Evolutionary conservation across 306 rosid genomes (phyloP).

Genomic region (Carpinus fangiana): DNA sequence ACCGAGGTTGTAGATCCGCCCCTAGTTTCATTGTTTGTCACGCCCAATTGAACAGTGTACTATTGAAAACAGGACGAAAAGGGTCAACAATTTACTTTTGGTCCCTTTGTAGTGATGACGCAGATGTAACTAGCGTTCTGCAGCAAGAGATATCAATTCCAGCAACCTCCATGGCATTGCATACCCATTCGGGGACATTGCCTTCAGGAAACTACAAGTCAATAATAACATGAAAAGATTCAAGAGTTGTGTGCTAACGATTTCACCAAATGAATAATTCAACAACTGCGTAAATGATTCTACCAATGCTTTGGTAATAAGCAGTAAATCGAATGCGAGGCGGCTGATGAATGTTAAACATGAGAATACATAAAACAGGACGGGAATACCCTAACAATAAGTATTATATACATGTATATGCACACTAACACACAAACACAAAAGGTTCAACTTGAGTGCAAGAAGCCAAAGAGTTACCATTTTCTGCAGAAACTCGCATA

Average conservation of each 20-base stretch:
- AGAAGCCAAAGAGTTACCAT: conserved; percentile 54
- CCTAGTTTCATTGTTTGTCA: no score
- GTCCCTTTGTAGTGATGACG: no score
- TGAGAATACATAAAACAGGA: background rate
- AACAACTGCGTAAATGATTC: background rate
- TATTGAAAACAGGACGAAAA: no score
- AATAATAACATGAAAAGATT: conserved; percentile 6
- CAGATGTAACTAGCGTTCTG: background rate
- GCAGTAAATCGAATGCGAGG: background rate
- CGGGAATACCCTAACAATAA: background rate
- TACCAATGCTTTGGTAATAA: background rate
- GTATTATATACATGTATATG: background rate
- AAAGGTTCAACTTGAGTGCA: conserved; percentile 5
- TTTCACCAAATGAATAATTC: conserved; percentile 13
- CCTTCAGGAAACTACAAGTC: conserved; percentile 77
- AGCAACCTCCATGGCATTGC: conserved; percentile 97
- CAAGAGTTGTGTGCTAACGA: conserved; percentile 4
- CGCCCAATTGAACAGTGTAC: no score
- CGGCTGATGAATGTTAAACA: no score
- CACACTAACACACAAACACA: background rate
- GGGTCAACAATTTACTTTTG: no score
- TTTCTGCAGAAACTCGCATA: conserved; percentile 67
- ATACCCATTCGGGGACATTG: conserved; percentile 92
- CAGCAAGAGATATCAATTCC: conserved; percentile 89
- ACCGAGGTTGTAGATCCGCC: no score